Percentiles rank a stretch among this genome's conserved stretches.
phyloP scores from a whole-genome alignment of 768 basidiomycete genomes.

The Leccinum fibrillosum region DNA sequence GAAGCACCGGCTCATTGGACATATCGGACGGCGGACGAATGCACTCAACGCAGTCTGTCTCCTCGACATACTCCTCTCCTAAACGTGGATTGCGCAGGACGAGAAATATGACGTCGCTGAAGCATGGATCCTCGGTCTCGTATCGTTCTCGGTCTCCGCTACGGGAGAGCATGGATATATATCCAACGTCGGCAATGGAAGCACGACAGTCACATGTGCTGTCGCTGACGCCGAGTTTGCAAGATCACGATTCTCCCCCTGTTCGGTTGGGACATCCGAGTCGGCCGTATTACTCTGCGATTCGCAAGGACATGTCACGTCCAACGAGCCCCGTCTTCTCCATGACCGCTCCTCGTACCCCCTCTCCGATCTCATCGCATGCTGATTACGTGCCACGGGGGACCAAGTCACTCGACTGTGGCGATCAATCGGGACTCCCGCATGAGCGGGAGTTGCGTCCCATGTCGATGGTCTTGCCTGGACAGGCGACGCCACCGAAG shows the following conservation, averaged over 20 bases:
- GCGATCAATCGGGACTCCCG: constrained; percentile 19
- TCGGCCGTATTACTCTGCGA: constrained; percentile 54
- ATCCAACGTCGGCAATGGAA: constrained; percentile 16
- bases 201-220: constrained; percentile 16
- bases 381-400: constrained; percentile 25
- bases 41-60: constrained; percentile 21
- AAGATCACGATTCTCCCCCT: constrained; percentile 20
- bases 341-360: constrained; percentile 22
- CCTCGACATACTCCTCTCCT: constrained; percentile 28
- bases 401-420: constrained; percentile 33
- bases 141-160: constrained; percentile 21
- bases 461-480: constrained; percentile 28
- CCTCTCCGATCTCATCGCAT: constrained; percentile 26
- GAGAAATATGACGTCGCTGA: constrained; percentile 34
- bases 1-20: constrained; percentile 19
- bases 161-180: constrained; percentile 19
- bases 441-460: constrained; percentile 21
- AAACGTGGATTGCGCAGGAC: constrained; percentile 38
- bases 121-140: constrained; percentile 25
- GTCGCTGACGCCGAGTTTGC: constrained; percentile 20
- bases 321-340: constrained; percentile 35
- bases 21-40: constrained; percentile 12
- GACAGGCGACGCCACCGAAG: constrained; percentile 16
- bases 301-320: constrained; percentile 46
- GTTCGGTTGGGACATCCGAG: constrained; percentile 49